Percentiles rank a stretch among this genome's conserved stretches.
phyloP scores from a whole-genome alignment of 805 yeast genomes.

The Crinitomyces ghanaensis region DNA sequence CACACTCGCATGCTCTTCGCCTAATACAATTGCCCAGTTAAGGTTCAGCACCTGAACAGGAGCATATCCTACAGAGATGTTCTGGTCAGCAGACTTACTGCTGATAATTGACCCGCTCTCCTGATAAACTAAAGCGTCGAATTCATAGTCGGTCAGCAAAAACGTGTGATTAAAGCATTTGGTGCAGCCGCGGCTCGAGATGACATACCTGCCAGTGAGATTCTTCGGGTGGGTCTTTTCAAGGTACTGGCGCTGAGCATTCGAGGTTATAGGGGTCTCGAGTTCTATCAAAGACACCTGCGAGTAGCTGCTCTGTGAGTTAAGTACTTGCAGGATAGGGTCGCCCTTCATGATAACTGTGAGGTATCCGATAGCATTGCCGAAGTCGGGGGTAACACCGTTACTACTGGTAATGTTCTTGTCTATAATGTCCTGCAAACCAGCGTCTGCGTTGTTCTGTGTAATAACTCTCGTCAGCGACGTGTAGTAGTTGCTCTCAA shows the following conservation, averaged over 20 bases:
- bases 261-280: no score
- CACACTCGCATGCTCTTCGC: slow-evolving; percentile 48
- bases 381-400: not conserved
- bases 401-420: not conserved
- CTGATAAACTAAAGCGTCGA: not conserved
- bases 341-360: slow-evolving; percentile 46
- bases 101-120: slow-evolving; percentile 23
- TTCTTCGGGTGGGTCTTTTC: no score
- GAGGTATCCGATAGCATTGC: slow-evolving; percentile 41
- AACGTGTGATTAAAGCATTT: no score
- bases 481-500: slow-evolving; percentile 8
- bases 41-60: slow-evolving; percentile 33
- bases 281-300: no score
- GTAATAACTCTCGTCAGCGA: slow-evolving; percentile 14
- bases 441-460: slow-evolving; percentile 14
- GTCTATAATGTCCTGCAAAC: slow-evolving; percentile 5
- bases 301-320: no score
- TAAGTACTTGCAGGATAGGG: slow-evolving; percentile 26
- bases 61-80: slow-evolving; percentile 50
- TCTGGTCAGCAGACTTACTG: no score
- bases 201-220: no score
- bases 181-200: no score
- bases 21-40: slow-evolving; percentile 62
- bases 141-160: not conserved
- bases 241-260: no score